A percentile compares a stretch with the other conserved stretches of the same genome.
These are phyloP conservation scores for Nicotiana sylvestris DNA, from an alignment of 257 asterid genomes.

Conservation along the genomic window DNA sequence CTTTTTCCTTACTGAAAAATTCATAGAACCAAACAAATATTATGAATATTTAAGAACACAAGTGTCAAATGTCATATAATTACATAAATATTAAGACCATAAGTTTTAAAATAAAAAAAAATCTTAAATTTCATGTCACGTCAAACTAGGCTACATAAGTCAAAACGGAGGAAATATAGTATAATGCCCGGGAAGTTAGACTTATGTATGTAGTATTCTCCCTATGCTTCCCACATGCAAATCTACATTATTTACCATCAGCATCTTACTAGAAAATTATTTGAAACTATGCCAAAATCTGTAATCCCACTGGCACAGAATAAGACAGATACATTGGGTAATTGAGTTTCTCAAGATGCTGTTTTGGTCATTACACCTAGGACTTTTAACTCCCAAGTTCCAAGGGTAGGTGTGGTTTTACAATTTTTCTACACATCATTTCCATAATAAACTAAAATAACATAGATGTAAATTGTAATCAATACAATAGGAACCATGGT, in stretches of 20 bases:
- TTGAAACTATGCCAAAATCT: neutral
- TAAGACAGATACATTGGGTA: neutral
- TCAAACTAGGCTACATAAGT: no score
- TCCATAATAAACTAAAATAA: neutral
- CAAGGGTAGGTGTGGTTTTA: neutral
- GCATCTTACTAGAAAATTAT: neutral
- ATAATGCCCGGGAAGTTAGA: conserved; percentile 20
- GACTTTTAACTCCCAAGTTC: neutral
- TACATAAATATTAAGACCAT: no score
- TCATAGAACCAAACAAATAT: no score
- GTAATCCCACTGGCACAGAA: conserved; percentile 9
- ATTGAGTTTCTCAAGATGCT: neutral
- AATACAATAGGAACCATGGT: neutral
- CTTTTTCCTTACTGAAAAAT: no score
- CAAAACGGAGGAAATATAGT: neutral
- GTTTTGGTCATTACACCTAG: conserved; percentile 8
- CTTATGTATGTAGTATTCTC: conserved; percentile 31
- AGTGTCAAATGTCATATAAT: no score
- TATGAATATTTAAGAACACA: no score
- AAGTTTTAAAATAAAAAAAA: no score
- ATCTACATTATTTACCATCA: neutral
- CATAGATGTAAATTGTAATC: neutral
- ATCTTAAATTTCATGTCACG: no score
- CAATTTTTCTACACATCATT: neutral
- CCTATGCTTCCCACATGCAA: conserved; percentile 50